These are phyloP conservation scores for Casaregolazyma suthepensis DNA, from an alignment of 1,139 yeast species.

Conservation along the genomic window DNA sequence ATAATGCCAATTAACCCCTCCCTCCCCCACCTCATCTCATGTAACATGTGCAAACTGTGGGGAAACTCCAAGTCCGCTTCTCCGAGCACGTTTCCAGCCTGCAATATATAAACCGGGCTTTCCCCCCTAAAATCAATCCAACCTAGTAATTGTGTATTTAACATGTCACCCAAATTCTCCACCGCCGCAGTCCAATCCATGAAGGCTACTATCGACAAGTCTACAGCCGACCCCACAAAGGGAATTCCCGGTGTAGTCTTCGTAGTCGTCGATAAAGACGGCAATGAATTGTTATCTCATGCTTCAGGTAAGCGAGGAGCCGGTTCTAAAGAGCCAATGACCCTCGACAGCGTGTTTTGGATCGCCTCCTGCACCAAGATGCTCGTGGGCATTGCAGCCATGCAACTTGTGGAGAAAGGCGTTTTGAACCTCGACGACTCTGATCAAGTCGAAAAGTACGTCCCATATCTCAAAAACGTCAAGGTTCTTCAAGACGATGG, in stretches of 20 bases:
- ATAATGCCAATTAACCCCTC: neutral
- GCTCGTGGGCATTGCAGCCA: conserved; percentile 42
- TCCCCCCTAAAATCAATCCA: no score
- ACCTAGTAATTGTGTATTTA: no score
- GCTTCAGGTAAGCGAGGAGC: conserved; percentile 25
- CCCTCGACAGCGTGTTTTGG: conserved; percentile 34
- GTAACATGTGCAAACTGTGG: neutral
- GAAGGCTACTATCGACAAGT: neutral
- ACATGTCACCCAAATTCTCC: neutral
- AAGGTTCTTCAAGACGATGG: conserved; percentile 39
- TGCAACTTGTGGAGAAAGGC: conserved; percentile 44
- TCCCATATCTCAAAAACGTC: conserved; percentile 41
- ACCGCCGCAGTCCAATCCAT: neutral
- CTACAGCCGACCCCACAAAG: neutral
- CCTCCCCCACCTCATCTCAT: neutral
- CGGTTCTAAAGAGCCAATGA: conserved; percentile 20
- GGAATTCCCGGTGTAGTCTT: conserved; percentile 1
- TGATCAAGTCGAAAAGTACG: conserved; percentile 28
- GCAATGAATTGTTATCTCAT: conserved; percentile 6
- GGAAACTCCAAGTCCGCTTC: neutral
- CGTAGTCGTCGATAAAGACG: neutral
- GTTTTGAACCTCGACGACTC: conserved; percentile 38
- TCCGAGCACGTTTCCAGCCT: neutral
- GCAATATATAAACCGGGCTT: neutral
- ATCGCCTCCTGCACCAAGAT: conserved; percentile 47